These are phyloP conservation scores for Selenicereus undatus DNA, from an alignment of 148 eudicot species.

Conservation along the genomic window DNA sequence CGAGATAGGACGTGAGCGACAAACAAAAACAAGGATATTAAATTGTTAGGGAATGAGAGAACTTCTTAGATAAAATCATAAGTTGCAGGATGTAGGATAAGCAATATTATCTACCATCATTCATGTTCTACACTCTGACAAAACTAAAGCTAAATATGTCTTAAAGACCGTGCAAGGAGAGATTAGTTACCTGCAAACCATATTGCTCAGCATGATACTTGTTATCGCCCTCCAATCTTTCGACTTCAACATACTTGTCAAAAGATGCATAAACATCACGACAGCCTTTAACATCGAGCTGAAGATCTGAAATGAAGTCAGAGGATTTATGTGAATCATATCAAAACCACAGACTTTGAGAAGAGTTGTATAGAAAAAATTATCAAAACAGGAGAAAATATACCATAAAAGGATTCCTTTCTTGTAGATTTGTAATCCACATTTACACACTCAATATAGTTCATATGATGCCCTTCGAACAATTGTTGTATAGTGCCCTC, in stretches of 20 bases:
- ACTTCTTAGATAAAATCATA: neutral
- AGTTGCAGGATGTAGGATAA: neutral
- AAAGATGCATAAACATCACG: constrained; percentile 91
- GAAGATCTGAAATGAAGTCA: constrained; percentile 57
- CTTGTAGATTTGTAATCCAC: constrained; percentile 93
- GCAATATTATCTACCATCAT: neutral
- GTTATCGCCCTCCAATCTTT: constrained; percentile 86
- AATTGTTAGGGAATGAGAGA: neutral
- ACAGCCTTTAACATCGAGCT: constrained; percentile 98
- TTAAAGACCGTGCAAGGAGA: neutral
- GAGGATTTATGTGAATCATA: constrained; percentile 12
- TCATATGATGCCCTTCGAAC: constrained; percentile 99
- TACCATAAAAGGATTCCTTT: constrained; percentile 94
- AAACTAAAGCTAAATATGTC: neutral
- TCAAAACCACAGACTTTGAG: neutral
- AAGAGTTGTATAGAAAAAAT: neutral
- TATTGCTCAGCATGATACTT: constrained; percentile 83
- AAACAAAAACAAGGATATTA: neutral
- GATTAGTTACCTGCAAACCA: constrained; percentile 71
- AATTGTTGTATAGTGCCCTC: constrained; percentile 91
- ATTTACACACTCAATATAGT: constrained; percentile 87
- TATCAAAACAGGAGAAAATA: neutral
- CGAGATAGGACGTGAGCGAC: neutral
- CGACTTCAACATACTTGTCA: constrained; percentile 97
- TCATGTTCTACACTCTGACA: neutral